These are phyloP conservation scores for Oldenlandia corymbosa DNA, from an alignment of 257 asterid species.

Conservation along the genomic window DNA sequence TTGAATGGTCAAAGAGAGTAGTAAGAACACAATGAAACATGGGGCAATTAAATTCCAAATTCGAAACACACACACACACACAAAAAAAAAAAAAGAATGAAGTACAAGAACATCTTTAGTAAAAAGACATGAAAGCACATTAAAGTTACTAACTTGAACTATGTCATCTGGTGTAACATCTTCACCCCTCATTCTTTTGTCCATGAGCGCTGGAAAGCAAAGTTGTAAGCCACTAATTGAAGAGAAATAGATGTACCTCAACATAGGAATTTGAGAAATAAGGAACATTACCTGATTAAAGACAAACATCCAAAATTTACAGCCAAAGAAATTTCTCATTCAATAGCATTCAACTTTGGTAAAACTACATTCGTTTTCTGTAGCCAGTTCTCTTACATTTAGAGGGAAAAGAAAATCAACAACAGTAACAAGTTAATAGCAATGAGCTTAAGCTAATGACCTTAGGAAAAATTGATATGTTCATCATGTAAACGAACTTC, in stretches of 20 bases:
- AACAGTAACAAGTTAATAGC: background rate
- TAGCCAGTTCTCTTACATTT: no score
- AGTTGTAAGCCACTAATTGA: constrained; percentile 28
- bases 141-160: constrained; percentile 59
- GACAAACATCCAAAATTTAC: background rate
- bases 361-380: no score
- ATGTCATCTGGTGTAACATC: constrained; percentile 69
- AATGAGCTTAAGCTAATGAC: background rate
- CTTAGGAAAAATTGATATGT: background rate
- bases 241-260: constrained; percentile 25
- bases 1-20: no score
- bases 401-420: background rate
- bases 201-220: constrained; percentile 73
- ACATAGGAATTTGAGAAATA: constrained; percentile 17
- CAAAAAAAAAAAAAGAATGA: background rate
- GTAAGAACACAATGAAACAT: background rate
- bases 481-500: background rate
- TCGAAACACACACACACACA: constrained; percentile 2
- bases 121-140: background rate
- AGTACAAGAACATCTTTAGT: background rate
- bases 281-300: constrained; percentile 6
- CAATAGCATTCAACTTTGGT: no score
- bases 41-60: background rate
- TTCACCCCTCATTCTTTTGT: constrained; percentile 74
- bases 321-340: background rate